A percentile compares a stretch with the other conserved stretches of the same genome.
phyloP scores from a whole-genome alignment of 768 basidiomycete genomes.

The Boletellus sp. region DNA sequence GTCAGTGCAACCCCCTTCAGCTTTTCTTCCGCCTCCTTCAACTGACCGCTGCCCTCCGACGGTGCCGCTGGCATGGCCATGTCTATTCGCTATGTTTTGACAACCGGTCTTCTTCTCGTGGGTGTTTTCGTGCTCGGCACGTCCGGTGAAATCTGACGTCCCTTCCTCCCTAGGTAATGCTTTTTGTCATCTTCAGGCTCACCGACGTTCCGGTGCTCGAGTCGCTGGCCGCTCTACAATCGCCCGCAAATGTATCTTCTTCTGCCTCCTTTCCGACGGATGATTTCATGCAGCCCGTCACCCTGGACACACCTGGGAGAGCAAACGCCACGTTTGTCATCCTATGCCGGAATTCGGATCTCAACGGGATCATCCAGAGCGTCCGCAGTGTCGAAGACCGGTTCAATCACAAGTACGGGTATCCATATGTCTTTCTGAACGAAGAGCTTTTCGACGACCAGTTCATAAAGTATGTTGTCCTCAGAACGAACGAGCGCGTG shows the following conservation, averaged over 20 bases:
- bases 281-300: background rate
- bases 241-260: background rate
- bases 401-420: conserved; percentile 54
- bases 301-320: conserved; percentile 6
- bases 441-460: conserved; percentile 54
- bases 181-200: conserved; percentile 13
- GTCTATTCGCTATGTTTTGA: conserved; percentile 18
- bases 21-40: background rate
- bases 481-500: background rate
- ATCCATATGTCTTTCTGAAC: conserved; percentile 66
- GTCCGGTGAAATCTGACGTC: background rate
- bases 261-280: background rate
- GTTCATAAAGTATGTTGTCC: conserved; percentile 41
- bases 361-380: conserved; percentile 43
- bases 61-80: conserved; percentile 12
- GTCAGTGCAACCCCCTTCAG: background rate
- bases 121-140: background rate
- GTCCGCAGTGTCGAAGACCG: conserved; percentile 55
- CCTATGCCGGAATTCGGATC: conserved; percentile 48
- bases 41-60: background rate
- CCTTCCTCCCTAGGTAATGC: conserved; percentile 5
- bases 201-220: background rate
- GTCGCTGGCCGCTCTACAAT: conserved; percentile 1
- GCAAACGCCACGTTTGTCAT: conserved; percentile 63
- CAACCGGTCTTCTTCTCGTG: conserved; percentile 18